These are phyloP conservation scores for Candida michaelii DNA, from an alignment of 805 yeast genomes.

Conservation along the genomic window DNA sequence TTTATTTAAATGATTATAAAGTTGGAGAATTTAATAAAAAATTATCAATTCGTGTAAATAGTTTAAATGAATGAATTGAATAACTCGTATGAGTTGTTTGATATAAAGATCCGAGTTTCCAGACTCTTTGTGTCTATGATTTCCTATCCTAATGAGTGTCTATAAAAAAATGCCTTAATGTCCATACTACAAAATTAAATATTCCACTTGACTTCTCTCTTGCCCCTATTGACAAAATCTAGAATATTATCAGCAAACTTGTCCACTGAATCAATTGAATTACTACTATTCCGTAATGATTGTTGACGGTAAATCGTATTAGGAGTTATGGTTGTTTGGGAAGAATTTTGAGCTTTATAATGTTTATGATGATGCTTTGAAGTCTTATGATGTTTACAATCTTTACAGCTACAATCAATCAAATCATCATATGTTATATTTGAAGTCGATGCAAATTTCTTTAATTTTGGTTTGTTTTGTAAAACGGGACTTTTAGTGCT, in stretches of 20 bases:
- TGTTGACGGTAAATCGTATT: conserved; percentile 7
- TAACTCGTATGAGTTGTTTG: too few species aligned
- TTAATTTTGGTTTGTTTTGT: background rate
- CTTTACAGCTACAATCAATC: conserved; percentile 6
- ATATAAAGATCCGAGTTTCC: background rate
- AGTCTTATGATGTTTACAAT: background rate
- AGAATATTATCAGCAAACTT: conserved; percentile 18
- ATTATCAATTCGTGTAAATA: conserved; percentile 10
- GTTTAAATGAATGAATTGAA: background rate
- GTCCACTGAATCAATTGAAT: conserved; percentile 18
- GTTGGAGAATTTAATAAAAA: conserved; percentile 10
- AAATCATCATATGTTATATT: conserved; percentile 3
- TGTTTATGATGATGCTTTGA: conserved; percentile 2
- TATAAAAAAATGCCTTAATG: background rate
- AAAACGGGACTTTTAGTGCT: background rate
- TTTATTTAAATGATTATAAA: conserved; percentile 14
- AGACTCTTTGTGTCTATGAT: background rate
- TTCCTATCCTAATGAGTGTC: too few species aligned
- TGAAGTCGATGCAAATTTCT: background rate
- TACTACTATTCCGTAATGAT: conserved; percentile 5
- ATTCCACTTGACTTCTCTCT: conserved; percentile 19
- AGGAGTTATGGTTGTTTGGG: conserved; percentile 4
- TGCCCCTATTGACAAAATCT: conserved; percentile 16
- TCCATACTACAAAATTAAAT: conserved; percentile 5
- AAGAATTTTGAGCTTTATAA: background rate